These are phyloP conservation scores for Cladosporium sp. DNA, from an alignment of 2,329 filamentous ascomycete genomes.

Conservation along the genomic window DNA sequence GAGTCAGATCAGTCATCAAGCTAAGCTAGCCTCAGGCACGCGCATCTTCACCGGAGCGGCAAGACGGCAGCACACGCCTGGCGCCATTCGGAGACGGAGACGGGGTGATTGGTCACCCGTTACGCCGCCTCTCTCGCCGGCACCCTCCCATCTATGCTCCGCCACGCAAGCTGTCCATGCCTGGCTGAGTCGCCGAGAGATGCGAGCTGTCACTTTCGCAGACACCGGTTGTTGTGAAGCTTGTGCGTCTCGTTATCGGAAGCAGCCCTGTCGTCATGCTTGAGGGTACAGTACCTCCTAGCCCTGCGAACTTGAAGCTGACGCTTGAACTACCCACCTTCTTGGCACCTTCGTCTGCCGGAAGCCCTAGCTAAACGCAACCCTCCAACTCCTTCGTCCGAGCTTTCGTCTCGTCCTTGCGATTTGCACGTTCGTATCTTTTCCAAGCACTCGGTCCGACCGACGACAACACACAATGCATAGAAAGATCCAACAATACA, in stretches of 20 bases:
- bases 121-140: neutral
- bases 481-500: neutral
- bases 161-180: conserved; percentile 6
- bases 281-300: neutral
- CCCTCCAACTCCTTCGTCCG: neutral
- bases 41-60: conserved; percentile 8
- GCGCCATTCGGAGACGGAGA: conserved; percentile 1
- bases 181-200: neutral
- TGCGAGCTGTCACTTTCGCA: neutral
- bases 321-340: neutral
- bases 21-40: conserved; percentile 6
- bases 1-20: neutral
- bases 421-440: neutral
- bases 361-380: neutral
- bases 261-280: neutral
- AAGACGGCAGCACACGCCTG: conserved; percentile 1
- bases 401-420: neutral
- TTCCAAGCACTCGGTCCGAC: neutral
- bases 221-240: neutral
- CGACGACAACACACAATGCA: neutral
- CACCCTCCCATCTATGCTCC: neutral
- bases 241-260: neutral
- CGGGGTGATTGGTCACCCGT: conserved; percentile 6
- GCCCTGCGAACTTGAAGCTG: conserved; percentile 1
- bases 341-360: neutral